Evolutionary conservation across 2,329 filamentous ascomycete species (phyloP).

Genomic region (Colletotrichum tofieldiae): DNA sequence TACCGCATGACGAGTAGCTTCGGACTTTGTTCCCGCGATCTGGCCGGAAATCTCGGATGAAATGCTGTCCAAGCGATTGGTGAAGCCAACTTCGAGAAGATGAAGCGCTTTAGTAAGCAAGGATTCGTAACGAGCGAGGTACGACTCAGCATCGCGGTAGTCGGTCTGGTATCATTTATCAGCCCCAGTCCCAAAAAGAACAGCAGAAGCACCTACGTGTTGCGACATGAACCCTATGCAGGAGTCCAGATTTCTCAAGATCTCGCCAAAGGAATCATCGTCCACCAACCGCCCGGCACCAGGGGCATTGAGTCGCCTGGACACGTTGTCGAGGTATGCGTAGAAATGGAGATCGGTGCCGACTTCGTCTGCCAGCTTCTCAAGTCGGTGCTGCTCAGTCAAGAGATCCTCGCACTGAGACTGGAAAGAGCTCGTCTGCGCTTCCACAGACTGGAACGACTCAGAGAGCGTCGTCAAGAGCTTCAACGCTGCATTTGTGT

Average conservation of each 20-base stretch:
- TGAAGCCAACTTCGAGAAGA: constrained; percentile 72
- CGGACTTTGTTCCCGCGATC: constrained; percentile 69
- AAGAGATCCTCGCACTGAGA: constrained; percentile 92
- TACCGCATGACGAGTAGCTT: constrained; percentile 72
- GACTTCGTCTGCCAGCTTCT: constrained; percentile 85
- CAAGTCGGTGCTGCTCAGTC: constrained; percentile 84
- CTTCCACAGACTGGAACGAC: constrained; percentile 89
- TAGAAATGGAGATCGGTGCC: constrained; percentile 95
- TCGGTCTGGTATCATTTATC: constrained; percentile 67
- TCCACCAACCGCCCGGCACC: constrained; percentile 90
- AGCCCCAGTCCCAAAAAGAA: not conserved
- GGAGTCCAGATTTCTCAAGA: constrained; percentile 88
- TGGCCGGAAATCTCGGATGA: constrained; percentile 70
- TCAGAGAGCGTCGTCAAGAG: constrained; percentile 85
- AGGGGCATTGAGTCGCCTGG: constrained; percentile 90
- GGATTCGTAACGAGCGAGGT: constrained; percentile 88
- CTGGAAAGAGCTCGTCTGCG: constrained; percentile 93
- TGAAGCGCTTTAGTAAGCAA: constrained; percentile 79
- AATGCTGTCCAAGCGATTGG: constrained; percentile 66
- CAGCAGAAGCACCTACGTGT: constrained; percentile 72
- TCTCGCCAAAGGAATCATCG: constrained; percentile 87
- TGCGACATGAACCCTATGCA: constrained; percentile 94
- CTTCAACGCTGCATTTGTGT: constrained; percentile 82
- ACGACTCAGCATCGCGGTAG: constrained; percentile 90
- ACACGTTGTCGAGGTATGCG: constrained; percentile 91